Evolutionary conservation across 2,329 filamentous ascomycete genomes (phyloP).

Genomic region (Phialemoniopsis sp.): DNA sequence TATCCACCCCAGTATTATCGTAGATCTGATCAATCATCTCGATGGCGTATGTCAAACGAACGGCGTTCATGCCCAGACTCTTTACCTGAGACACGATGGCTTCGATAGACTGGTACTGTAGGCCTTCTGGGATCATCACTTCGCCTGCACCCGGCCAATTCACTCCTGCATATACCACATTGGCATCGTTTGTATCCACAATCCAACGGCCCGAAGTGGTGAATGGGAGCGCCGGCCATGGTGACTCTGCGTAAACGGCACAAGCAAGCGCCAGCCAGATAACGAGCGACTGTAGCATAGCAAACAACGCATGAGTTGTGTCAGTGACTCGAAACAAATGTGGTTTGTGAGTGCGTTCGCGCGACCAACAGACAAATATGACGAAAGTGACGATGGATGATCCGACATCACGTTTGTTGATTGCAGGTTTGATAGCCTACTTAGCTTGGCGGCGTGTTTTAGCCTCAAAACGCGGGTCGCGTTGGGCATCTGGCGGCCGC

Average conservation of each 20-base stretch:
- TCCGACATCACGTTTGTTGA: no score
- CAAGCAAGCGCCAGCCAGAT: no score
- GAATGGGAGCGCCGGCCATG: constrained; percentile 11
- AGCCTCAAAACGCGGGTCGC: no score
- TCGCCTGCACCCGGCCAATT: constrained; percentile 52
- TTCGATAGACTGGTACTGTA: constrained; percentile 47
- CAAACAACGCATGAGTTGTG: no score
- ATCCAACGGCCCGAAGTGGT: constrained; percentile 15
- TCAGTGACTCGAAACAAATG: no score
- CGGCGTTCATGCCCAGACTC: constrained; percentile 47
- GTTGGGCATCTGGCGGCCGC: no score
- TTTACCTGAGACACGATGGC: constrained; percentile 44
- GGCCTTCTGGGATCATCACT: constrained; percentile 52
- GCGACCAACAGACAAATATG: no score
- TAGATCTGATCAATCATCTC: constrained; percentile 50
- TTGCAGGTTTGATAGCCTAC: no score
- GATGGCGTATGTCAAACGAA: constrained; percentile 51
- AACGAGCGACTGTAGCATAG: no score
- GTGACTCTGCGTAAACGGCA: not conserved
- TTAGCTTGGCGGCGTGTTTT: no score
- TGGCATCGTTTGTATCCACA: constrained; percentile 21
- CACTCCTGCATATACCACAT: constrained; percentile 38
- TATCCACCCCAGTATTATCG: constrained; percentile 28
- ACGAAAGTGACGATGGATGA: no score
- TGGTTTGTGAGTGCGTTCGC: no score